phyloP scores from a whole-genome alignment of 1,284 basidiomycete genomes.

The Leccinum holopus region DNA sequence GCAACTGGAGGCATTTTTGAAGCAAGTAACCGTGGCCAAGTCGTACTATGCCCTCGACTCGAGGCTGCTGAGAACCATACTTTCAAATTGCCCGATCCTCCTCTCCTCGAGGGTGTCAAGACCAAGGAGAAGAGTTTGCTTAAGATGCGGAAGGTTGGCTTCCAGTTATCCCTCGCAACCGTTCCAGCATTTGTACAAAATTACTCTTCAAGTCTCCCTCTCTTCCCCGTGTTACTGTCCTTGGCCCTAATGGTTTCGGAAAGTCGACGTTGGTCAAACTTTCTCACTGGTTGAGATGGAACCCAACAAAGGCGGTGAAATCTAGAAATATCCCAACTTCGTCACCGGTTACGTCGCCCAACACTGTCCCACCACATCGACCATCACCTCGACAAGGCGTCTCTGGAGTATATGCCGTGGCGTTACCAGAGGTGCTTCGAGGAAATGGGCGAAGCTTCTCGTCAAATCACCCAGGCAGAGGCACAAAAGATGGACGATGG shows the following conservation, averaged over 20 bases:
- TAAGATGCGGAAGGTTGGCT: constrained; percentile 97
- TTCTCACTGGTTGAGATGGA: constrained; percentile 97
- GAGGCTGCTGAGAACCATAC: constrained; percentile 92
- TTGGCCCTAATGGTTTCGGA: constrained; percentile 97
- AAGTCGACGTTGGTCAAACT: constrained; percentile 98
- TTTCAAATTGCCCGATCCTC: constrained; percentile 95
- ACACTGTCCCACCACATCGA: constrained; percentile 99
- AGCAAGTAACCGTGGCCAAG: constrained; percentile 95
- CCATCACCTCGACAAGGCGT: constrained; percentile 96
- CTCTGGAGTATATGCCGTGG: constrained; percentile 98
- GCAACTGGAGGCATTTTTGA: constrained; percentile 97
- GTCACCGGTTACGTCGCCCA: constrained; percentile 94
- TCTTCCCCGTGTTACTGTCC: constrained; percentile 94
- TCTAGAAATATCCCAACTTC: constrained; percentile 99
- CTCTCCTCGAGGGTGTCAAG: constrained; percentile 98
- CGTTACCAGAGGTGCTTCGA: constrained; percentile 99
- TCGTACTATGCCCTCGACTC: constrained; percentile 85
- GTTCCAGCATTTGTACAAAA: constrained; percentile 90
- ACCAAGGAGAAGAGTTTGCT: constrained; percentile 97
- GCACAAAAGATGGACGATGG: constrained; percentile 97
- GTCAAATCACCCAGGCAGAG: constrained; percentile 87
- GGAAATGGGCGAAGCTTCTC: constrained; percentile 90
- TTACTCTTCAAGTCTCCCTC: constrained; percentile 94
- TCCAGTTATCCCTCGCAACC: constrained; percentile 88
- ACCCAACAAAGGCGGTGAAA: constrained; percentile 93